phyloP scores from a whole-genome alignment of 345 rosid species.

The Pelargonium nanum region DNA sequence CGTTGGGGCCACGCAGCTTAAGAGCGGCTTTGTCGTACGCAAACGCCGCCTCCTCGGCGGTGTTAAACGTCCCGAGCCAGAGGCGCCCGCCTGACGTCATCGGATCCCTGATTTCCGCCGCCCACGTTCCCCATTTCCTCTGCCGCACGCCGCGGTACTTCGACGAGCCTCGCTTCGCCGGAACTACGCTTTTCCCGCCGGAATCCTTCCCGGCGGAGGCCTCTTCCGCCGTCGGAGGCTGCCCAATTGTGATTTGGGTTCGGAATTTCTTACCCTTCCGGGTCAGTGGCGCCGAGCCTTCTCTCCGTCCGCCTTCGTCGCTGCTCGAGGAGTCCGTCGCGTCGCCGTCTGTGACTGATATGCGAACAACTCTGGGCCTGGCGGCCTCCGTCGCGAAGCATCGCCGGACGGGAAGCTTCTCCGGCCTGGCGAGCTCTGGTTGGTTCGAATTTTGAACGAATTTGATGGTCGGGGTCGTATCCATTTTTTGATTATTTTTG shows the following conservation, averaged over 20 bases:
- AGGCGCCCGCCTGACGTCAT: slow-evolving; percentile 10
- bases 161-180: background rate
- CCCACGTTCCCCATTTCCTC: slow-evolving; percentile 41
- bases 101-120: slow-evolving; percentile 34
- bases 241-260: slow-evolving; percentile 22
- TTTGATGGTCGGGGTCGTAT: background rate
- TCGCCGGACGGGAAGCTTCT: background rate
- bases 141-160: slow-evolving; percentile 33
- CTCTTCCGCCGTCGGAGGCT: slow-evolving; percentile 6
- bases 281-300: background rate
- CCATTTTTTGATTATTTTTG: background rate
- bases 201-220: slow-evolving; percentile 1
- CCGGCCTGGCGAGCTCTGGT: background rate
- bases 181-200: background rate
- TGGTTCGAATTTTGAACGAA: background rate
- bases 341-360: slow-evolving; percentile 30
- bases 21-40: slow-evolving; percentile 29
- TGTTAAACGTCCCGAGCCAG: slow-evolving; percentile 33
- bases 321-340: slow-evolving; percentile 35
- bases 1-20: slow-evolving; percentile 25
- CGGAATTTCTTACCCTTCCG: slow-evolving; percentile 21
- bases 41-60: slow-evolving; percentile 34
- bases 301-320: slow-evolving; percentile 12
- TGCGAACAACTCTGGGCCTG: slow-evolving; percentile 17
- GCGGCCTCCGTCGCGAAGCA: background rate